Evolutionary conservation across 2,329 filamentous ascomycete genomes (phyloP).

Genomic region (Fusarium citri): DNA sequence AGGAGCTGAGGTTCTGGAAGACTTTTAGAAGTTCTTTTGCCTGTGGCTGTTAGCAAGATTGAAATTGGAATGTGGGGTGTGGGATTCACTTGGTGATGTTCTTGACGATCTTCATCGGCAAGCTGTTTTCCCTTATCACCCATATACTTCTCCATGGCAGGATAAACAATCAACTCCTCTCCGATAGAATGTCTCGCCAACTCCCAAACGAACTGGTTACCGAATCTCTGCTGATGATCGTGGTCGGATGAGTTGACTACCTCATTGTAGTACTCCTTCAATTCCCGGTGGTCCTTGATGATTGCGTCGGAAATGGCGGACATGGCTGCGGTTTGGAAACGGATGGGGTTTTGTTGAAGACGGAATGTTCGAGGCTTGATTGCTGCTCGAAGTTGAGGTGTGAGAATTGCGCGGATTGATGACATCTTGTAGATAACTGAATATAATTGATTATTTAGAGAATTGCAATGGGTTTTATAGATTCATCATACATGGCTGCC

Average conservation of each 20-base stretch:
- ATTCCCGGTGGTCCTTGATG: slow-evolving; percentile 48
- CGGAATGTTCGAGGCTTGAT: slow-evolving; percentile 1
- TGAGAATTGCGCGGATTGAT: not conserved
- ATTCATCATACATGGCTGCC: not conserved
- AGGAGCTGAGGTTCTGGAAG: slow-evolving; percentile 59
- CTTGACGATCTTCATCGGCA: slow-evolving; percentile 60
- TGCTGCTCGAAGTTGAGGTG: not conserved
- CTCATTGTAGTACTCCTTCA: slow-evolving; percentile 55
- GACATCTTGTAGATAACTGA: slow-evolving; percentile 16
- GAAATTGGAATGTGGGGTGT: too few relatives aligned
- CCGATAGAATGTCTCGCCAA: slow-evolving; percentile 60
- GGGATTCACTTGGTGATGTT: too few relatives aligned
- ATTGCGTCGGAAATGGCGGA: slow-evolving; percentile 42
- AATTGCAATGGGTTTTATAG: too few relatives aligned
- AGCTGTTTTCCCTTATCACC: slow-evolving; percentile 55
- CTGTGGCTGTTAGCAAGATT: slow-evolving; percentile 46
- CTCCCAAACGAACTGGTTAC: slow-evolving; percentile 63
- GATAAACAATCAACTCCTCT: slow-evolving; percentile 65
- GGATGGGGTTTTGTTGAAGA: rapidly evolving
- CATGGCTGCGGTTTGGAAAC: slow-evolving; percentile 2
- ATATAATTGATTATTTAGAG: too few relatives aligned
- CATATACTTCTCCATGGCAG: slow-evolving; percentile 63
- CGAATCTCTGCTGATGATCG: slow-evolving; percentile 55
- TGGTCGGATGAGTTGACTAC: slow-evolving; percentile 52
- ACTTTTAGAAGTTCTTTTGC: slow-evolving; percentile 62